Base-by-base conservation (phyloP, 2,329 filamentous ascomycete species). In the Teratosphaeria zuluensis region DNA sequence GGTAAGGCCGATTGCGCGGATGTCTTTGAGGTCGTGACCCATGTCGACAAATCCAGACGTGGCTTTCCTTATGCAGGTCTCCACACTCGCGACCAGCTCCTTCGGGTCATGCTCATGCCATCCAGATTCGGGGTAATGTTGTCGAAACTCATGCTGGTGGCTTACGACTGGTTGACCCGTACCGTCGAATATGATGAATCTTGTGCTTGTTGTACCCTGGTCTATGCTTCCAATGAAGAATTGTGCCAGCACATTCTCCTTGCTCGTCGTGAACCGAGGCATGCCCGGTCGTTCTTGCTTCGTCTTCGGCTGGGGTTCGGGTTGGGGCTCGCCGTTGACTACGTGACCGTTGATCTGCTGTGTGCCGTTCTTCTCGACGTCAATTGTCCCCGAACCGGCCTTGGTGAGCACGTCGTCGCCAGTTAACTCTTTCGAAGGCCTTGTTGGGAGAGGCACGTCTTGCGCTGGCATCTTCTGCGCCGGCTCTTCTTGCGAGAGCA, bases 161-260 rank as follows among this genome's bases (percentile, higher is more conserved):
- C 84, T 86, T 46, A 88, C 90, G 51, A 95, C 82, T 3, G 89
- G 88, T 59, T 88, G 84, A 57, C 91, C 90, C 48, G 83, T 77
- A 63, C 84, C 84, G 74, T 95, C 86, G 76, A 96, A 96, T 70
- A 96, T 92, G 66, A 96, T 83, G 75, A 96, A 96, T 35, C 91
- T 83, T 35, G 90, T 89, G 59, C 88, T 92, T 32, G 91, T 96
- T 16, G 91, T 96, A 59, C 91, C 91, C 69, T 95, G 90, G 70
- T 96, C 91, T 71, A 96, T 92, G 65, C 88, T 89, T 60, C 90
- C 91, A 62, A 95, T 86, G 69, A 90, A 95, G 76, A 94, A 68
- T 38, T 65, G 61, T n/a, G 65, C 59, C 7, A 72, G 62, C 12
- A 70, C 65, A 53, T 72, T 70, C 55, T 72, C 70, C 59, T 70